Conservation (phyloP, 2,329 filamentous ascomycete genomes). For the Penicillium sp. region DNA sequence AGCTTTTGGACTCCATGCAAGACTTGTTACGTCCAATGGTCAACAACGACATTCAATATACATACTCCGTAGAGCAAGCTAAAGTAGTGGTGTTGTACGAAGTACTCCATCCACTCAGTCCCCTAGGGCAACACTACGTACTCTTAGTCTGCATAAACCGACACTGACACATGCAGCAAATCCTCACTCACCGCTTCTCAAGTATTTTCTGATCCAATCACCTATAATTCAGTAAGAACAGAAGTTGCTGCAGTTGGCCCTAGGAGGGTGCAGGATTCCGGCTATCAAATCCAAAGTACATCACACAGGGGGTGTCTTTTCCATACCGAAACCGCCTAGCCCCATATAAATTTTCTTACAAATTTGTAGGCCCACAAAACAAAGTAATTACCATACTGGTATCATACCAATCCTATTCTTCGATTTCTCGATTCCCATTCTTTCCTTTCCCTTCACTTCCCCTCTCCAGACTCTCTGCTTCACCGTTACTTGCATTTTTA, state of each 20-base stretch:
- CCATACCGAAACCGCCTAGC: slow-evolving; percentile 3
- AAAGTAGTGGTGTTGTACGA: background rate
- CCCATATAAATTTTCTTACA: slow-evolving; percentile 1
- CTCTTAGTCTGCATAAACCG: background rate
- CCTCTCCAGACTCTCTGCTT: slow-evolving; percentile 9
- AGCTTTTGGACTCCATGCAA: background rate
- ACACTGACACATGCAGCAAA: slow-evolving; percentile 1
- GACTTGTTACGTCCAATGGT: background rate
- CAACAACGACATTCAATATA: background rate
- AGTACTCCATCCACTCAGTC: background rate
- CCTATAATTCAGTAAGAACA: background rate
- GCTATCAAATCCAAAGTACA: slow-evolving; percentile 1
- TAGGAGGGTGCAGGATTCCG: slow-evolving; percentile 1
- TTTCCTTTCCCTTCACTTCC: slow-evolving; percentile 8
- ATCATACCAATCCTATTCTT: slow-evolving; percentile 3
- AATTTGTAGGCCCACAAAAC: background rate
- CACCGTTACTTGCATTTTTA: slow-evolving; percentile 10
- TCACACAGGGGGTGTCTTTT: background rate
- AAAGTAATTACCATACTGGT: slow-evolving; percentile 8
- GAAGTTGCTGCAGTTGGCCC: background rate
- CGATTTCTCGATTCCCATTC: slow-evolving; percentile 13
- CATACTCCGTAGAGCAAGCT: background rate
- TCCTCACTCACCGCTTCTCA: background rate
- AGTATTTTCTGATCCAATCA: background rate
- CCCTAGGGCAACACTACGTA: background rate